phyloP scores from a whole-genome alignment of 768 basidiomycete genomes.

The Inosperma sp. region DNA sequence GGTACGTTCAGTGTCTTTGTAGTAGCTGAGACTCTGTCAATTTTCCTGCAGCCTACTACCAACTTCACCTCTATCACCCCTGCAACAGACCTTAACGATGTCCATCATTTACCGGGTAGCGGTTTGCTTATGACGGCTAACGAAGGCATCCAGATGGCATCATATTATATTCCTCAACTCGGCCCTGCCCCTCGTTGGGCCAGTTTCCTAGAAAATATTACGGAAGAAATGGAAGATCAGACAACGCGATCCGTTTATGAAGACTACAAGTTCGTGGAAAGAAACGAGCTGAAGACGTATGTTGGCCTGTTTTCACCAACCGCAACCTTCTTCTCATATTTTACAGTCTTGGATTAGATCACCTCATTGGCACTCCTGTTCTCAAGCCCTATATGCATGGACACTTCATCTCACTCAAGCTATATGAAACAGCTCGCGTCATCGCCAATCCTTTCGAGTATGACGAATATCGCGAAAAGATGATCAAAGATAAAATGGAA shows the following conservation, averaged over 20 bases:
- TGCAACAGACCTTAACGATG: slow-evolving; percentile 80
- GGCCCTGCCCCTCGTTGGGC: slow-evolving; percentile 98
- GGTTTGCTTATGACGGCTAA: slow-evolving; percentile 91
- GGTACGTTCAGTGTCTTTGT: too few relatives aligned
- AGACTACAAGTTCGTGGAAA: slow-evolving; percentile 96
- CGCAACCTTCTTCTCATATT: slow-evolving; percentile 9
- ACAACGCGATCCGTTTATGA: slow-evolving; percentile 77
- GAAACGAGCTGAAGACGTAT: slow-evolving; percentile 77
- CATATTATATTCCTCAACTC: slow-evolving; percentile 92
- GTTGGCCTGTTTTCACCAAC: slow-evolving; percentile 27
- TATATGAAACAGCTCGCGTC: slow-evolving; percentile 92
- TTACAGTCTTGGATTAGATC: slow-evolving; percentile 83
- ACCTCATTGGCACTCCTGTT: slow-evolving; percentile 89
- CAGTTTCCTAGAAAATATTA: slow-evolving; percentile 96
- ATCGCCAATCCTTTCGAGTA: slow-evolving; percentile 97
- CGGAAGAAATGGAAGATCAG: slow-evolving; percentile 96
- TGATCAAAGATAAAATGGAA: slow-evolving; percentile 85
- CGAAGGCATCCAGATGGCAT: slow-evolving; percentile 94
- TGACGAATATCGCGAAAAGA: slow-evolving; percentile 86
- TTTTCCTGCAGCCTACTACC: slow-evolving; percentile 76
- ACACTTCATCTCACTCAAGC: slow-evolving; percentile 92
- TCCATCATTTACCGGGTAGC: slow-evolving; percentile 85
- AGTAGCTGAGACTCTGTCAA: too few relatives aligned
- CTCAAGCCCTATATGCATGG: slow-evolving; percentile 99
- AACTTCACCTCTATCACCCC: slow-evolving; percentile 95